Conservation (phyloP, 164 flowering plant genomes). For the Sextonia rubra region DNA sequence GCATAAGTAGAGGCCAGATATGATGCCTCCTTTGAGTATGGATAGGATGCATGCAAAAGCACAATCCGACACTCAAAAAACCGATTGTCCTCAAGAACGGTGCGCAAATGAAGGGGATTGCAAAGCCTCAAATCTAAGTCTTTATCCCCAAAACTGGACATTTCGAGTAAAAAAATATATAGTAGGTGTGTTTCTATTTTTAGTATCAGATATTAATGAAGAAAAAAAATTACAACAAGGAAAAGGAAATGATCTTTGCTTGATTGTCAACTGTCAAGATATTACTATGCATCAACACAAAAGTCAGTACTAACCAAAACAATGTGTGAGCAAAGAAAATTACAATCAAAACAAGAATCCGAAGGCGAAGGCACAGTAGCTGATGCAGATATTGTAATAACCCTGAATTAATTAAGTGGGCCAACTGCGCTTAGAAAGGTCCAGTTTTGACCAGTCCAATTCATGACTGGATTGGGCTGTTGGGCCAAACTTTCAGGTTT, state of each 20-base stretch:
- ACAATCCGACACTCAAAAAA: slow-evolving; percentile 65
- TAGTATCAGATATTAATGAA: neutral
- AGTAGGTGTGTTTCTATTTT: neutral
- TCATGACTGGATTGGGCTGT: too few species aligned
- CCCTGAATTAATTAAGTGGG: too few species aligned
- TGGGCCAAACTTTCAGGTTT: too few species aligned
- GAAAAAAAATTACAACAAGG: neutral
- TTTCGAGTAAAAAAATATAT: neutral
- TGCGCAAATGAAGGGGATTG: slow-evolving; percentile 89
- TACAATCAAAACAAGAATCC: neutral
- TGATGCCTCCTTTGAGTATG: slow-evolving; percentile 92
- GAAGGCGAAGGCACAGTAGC: neutral
- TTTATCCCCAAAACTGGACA: slow-evolving; percentile 77
- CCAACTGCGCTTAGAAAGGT: too few species aligned
- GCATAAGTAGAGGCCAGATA: slow-evolving; percentile 86
- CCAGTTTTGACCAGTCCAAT: too few species aligned
- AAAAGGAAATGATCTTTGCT: neutral
- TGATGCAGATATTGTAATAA: too few species aligned
- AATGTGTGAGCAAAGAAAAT: neutral
- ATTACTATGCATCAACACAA: neutral
- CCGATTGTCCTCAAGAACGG: slow-evolving; percentile 73
- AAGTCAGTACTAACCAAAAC: neutral
- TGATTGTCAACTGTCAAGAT: neutral
- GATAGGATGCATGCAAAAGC: slow-evolving; percentile 92
- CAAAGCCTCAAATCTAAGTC: slow-evolving; percentile 82